Base-by-base conservation (phyloP, 371 early-diverging fungal genomes). In the Parasitella parasitica region DNA sequence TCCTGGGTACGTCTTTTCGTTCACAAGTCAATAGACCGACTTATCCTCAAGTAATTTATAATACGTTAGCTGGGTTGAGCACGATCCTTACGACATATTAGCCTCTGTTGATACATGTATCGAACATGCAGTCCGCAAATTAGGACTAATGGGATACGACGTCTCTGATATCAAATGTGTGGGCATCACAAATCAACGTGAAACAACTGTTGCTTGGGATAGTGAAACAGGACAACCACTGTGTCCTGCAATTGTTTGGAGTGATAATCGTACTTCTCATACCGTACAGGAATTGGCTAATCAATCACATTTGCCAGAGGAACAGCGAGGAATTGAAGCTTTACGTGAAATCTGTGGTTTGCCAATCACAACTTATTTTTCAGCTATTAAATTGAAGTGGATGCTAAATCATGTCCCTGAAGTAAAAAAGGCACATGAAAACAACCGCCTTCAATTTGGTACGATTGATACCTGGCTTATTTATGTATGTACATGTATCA, bases 161-260 rank as follows among this genome's bases (percentile, higher is more conserved):
- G 71, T 84, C 13, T 62, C 57, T 18, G 82, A 86, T 70, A 82
- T 97, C 60, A 85, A 85, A 68, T 76, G 86, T 74, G 66, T 97
- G 22, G 98, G 98, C 15, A 89, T 98, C 66, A 97, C 97, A 38
- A 98, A 97, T 75, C 98, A 98, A 75, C 87, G 98, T 64, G 98
- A 98, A 72, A 96, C 98, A 4, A 87, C 90, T 2, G 82, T 95
- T 24, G 91, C 83, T n/a, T 98, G 97, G 96, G 95, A 97, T 75
- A 76, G 70, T 34, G 67, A 57, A 32, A 94, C 95, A 4, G 97
- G 97, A 46, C 66, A 88, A 55, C 91, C 94, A 0, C 76, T 98
- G 15, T 86, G 88, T 63, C 88, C 93, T 61, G 97, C 98, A 18
- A 90, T 97, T 60, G 94, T 98, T 28, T 98, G 98, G 98, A 90